A percentile compares a stretch with the other conserved stretches of the same genome.
Evolutionary conservation across 495 filamentous ascomycete species (phyloP).

Genomic region (Neurospora terricola): DNA sequence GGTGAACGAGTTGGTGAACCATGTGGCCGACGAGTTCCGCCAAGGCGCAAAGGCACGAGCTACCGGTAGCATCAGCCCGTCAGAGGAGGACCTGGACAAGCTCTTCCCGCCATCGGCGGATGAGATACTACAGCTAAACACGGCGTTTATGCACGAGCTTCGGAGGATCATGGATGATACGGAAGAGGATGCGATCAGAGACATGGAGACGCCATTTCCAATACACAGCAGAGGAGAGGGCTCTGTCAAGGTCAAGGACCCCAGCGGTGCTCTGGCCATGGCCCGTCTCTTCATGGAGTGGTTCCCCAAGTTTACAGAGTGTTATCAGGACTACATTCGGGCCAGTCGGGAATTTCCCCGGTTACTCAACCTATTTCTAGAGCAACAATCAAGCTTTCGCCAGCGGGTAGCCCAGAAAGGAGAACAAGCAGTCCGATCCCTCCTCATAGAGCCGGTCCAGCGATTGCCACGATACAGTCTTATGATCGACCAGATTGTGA

Average conservation of each 20-base stretch:
- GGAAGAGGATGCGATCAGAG: slow-evolving; percentile 64
- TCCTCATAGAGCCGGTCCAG: slow-evolving; percentile 94
- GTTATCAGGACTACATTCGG: slow-evolving; percentile 84
- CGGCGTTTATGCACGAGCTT: slow-evolving; percentile 64
- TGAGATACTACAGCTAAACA: slow-evolving; percentile 68
- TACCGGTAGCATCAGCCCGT: slow-evolving; percentile 58
- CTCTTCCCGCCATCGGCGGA: slow-evolving; percentile 75
- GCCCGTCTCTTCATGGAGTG: slow-evolving; percentile 72
- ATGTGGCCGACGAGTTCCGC: slow-evolving; percentile 63
- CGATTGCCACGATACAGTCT: slow-evolving; percentile 89
- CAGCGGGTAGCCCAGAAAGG: slow-evolving; percentile 71
- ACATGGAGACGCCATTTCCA: slow-evolving; percentile 42
- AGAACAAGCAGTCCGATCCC: slow-evolving; percentile 83
- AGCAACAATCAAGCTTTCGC: slow-evolving; percentile 70
- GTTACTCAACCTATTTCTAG: slow-evolving; percentile 62
- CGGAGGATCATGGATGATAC: slow-evolving; percentile 69
- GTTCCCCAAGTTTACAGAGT: slow-evolving; percentile 82
- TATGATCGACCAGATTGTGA: slow-evolving; percentile 89
- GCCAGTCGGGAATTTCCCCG: slow-evolving; percentile 76
- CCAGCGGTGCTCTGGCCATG: slow-evolving; percentile 63
- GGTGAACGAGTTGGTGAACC: slow-evolving; percentile 67
- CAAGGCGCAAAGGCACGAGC: slow-evolving; percentile 49
- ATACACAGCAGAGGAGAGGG: slow-evolving; percentile 33
- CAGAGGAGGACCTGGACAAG: slow-evolving; percentile 56
- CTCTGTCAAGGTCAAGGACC: slow-evolving; percentile 51